Conservation (phyloP, 1,284 basidiomycete genomes). For the Leccinum pachyderme region DNA sequence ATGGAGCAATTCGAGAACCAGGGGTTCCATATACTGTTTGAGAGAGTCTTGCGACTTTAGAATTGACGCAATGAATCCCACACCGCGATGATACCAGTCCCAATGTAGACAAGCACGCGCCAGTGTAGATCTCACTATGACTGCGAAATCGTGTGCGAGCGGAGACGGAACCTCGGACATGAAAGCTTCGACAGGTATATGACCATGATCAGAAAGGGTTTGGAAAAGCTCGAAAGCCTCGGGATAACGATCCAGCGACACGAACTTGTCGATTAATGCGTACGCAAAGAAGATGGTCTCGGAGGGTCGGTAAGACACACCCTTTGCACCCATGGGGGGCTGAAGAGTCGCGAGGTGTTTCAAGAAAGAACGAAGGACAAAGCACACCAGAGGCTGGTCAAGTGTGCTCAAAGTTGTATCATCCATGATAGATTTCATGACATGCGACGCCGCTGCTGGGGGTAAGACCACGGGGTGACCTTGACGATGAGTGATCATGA, state of each 20-base stretch:
- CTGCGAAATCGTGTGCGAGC: slow-evolving; percentile 38
- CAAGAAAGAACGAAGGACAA: slow-evolving; percentile 24
- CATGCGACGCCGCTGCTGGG: slow-evolving; percentile 19
- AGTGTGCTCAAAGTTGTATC: slow-evolving; percentile 12
- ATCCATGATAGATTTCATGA: slow-evolving; percentile 20
- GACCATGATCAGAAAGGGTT: slow-evolving; percentile 35
- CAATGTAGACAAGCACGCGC: slow-evolving; percentile 49
- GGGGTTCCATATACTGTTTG: slow-evolving; percentile 22
- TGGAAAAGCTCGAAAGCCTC: slow-evolving; percentile 44
- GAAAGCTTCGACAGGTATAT: slow-evolving; percentile 41
- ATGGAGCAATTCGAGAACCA: slow-evolving; percentile 38
- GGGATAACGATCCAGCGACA: slow-evolving; percentile 31
- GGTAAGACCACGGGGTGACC: slow-evolving; percentile 16
- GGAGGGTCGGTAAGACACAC: slow-evolving; percentile 29
- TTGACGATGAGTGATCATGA: slow-evolving; percentile 24
- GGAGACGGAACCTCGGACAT: slow-evolving; percentile 31
- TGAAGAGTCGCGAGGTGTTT: slow-evolving; percentile 18
- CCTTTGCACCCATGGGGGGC: slow-evolving; percentile 14
- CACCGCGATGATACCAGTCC: slow-evolving; percentile 45
- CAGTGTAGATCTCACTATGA: slow-evolving; percentile 45
- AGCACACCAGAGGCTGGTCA: slow-evolving; percentile 16
- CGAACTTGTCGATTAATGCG: slow-evolving; percentile 33
- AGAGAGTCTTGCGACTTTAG: slow-evolving; percentile 34
- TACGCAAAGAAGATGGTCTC: slow-evolving; percentile 24
- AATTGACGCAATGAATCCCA: slow-evolving; percentile 36